A percentile compares a stretch with the other conserved stretches of the same genome.
Evolutionary conservation across 2,329 filamentous ascomycete species (phyloP).

Genomic region (Talaromyces sp.): DNA sequence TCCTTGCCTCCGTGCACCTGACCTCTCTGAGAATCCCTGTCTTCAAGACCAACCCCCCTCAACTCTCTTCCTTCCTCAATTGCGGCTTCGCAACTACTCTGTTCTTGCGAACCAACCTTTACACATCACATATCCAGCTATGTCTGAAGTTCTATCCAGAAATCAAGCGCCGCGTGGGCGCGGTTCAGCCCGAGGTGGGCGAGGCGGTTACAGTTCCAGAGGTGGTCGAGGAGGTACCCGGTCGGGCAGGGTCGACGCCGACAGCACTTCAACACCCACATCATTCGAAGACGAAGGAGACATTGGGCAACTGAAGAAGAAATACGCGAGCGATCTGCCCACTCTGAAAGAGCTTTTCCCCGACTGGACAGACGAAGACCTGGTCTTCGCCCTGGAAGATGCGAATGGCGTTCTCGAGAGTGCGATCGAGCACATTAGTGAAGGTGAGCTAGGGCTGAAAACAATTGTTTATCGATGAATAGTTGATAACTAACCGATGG

Average conservation of each 20-base stretch:
- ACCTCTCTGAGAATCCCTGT: constrained; percentile 10
- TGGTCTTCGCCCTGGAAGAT: constrained; percentile 89
- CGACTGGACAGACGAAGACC: constrained; percentile 91
- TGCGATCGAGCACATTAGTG: constrained; percentile 47
- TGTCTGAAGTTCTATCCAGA: constrained; percentile 93
- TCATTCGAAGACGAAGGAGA: constrained; percentile 78
- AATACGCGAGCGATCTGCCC: constrained; percentile 71
- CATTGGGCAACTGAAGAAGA: constrained; percentile 84
- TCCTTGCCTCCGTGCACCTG: constrained; percentile 20
- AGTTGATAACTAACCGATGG: not conserved
- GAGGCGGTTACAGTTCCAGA: constrained; percentile 66
- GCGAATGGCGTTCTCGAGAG: constrained; percentile 43
- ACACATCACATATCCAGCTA: constrained; percentile 40
- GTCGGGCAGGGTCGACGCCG: constrained; percentile 66
- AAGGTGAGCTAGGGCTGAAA: constrained; percentile 30
- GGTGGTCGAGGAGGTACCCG: constrained; percentile 63
- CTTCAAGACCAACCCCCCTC: constrained; percentile 8
- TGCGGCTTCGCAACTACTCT: constrained; percentile 19
- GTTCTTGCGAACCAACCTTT: constrained; percentile 16
- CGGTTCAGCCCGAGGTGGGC: constrained; percentile 80
- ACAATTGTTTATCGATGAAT: not conserved
- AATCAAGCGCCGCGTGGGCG: constrained; percentile 78
- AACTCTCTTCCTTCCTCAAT: constrained; percentile 22
- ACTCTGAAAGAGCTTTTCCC: constrained; percentile 90
- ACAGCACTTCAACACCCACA: constrained; percentile 53